These are phyloP conservation scores for Penicillium roqueforti DNA, from an alignment of 495 filamentous ascomycete genomes.

Conservation along the genomic window DNA sequence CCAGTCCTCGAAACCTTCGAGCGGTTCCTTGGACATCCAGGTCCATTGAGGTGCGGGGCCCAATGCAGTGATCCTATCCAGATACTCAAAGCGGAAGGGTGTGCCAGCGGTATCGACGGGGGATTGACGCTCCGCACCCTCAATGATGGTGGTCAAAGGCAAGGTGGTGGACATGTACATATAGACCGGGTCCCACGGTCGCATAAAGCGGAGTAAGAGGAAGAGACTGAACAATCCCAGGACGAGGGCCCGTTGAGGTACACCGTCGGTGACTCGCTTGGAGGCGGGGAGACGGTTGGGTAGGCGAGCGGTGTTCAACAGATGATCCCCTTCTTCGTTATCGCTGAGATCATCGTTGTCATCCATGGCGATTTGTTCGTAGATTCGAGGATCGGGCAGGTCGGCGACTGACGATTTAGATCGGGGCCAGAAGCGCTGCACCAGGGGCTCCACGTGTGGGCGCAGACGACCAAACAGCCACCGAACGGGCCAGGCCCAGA, in stretches of 20 bases:
- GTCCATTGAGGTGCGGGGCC: conserved; percentile 18
- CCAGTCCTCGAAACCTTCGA: conserved; percentile 37
- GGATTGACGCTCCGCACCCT: conserved; percentile 22
- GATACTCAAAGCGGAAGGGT: conserved; percentile 20
- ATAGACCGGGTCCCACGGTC: conserved; percentile 30
- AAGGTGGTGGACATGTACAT: conserved; percentile 32
- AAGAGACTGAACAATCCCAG: conserved; percentile 17
- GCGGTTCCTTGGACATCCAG: conserved; percentile 29
- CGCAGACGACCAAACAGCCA: conserved; percentile 17
- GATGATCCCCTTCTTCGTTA: conserved; percentile 23
- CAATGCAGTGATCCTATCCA: conserved; percentile 24
- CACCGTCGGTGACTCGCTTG: conserved; percentile 13
- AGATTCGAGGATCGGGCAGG: conserved; percentile 28
- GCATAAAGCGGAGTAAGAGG: conserved; percentile 23
- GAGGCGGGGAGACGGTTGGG: conserved; percentile 4
- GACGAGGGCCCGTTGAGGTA: conserved; percentile 19
- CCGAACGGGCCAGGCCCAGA: conserved; percentile 31
- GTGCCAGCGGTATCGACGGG: conserved; percentile 25
- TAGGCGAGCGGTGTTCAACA: conserved; percentile 9
- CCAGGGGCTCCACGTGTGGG: conserved; percentile 6
- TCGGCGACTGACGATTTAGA: conserved; percentile 3
- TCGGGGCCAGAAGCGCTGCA: conserved; percentile 8
- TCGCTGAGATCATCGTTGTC: conserved; percentile 31
- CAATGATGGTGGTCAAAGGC: conserved; percentile 24
- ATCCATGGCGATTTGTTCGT: conserved; percentile 29